Evolutionary conservation across 2,329 filamentous ascomycete species (phyloP), one percentile per base, ranked within the genome.

Genomic region (Stromatinia cepivora): DNA sequence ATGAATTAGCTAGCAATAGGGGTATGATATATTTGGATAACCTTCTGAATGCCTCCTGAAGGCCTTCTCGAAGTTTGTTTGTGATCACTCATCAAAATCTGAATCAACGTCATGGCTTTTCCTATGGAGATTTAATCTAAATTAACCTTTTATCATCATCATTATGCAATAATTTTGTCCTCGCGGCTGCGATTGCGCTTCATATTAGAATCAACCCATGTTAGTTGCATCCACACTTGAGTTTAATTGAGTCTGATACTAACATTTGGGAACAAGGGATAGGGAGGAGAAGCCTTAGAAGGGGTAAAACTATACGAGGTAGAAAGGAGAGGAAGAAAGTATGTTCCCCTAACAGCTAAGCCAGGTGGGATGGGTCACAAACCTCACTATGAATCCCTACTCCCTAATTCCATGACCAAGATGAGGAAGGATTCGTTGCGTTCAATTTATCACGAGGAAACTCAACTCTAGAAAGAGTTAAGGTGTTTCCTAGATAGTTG

Each of bases 281-380:
- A 31, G 28, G 52, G 15, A 54, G 28, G 13, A 15, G 52, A 31
- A 20, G n/a, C n/a, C n/a, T n/a, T n/a, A n/a, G n/a, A n/a, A n/a
- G n/a, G n/a, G n/a, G n/a, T n/a, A n/a, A n/a, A n/a, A n/a, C n/a
- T n/a, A 15, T 61, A 31, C 39, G 9, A 28, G 31, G 42, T 57
- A 31, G n/a, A 57, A 57, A 57, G 54, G 54, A 57, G 54, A 36
- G 28, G n/a, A 34, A 1, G 9, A 6, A 20, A n/a, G 20, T 1
- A 22, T 13, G 11, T 56, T 56, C 20, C n/a, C 6, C 20, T 39
- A 39, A 39, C 13, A 42, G 39, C 39, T 54, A 65, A 54, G 62
- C 62, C 48, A 45, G 48, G 62, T 54, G 62, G 45, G 62, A 65
- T 54, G 62, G 62, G 36, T 65, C 62, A 62, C 42, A n/a, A 65